Evolutionary conservation across 2,329 filamentous ascomycete species (phyloP), one percentile per base, ranked within the genome.

Genomic region (Acrocalymma vagum): DNA sequence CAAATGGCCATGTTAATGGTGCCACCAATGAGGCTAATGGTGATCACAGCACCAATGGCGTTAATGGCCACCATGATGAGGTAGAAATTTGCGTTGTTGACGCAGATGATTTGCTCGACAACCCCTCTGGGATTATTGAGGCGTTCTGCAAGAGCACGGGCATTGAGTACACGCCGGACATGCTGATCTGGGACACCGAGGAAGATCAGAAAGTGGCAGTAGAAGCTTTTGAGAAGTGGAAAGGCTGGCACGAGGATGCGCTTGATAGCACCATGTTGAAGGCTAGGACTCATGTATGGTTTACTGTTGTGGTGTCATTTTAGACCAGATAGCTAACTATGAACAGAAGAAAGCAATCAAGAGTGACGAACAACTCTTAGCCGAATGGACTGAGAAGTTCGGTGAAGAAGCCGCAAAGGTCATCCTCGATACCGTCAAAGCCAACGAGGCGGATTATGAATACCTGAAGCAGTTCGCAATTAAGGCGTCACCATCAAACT

Each of bases 201-300:
- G 86, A 88, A 51, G 85, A 87, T 58, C 84, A 90, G 55, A 58
- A 73, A 35, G 76, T 81, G 48, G 93, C 92, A 3, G 78, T 80
- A 53, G 79, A 83, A 50, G 85, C 85, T 13, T 97, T 97, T 73
- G 90, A 92, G 73, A 97, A 99, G 76, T 97, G 94, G 94, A 88
- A 85, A 55, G 94, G 94, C 9, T 97, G 95, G 75, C 94, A 97
- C 69, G 88, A 97, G 56, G 94, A 97, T 76, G 94, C 91, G 10
- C 89, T 97, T 58, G 78, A 88, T 55, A 95, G 89, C 64, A 86
- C 80, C 24, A 85, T 84, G 48, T 75, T 99, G 60, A 86, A 86
- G 65, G 83, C 88, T 2, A 79, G 89, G 62, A 77, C 78, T 29
- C 79, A 85, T 52, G 80, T 83, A 70, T 62, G 76, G 72, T 22